Percentiles rank a stretch among this genome's conserved stretches.
These are phyloP conservation scores for Xylaria castorea DNA, from an alignment of 495 filamentous ascomycete species.

Conservation along the genomic window DNA sequence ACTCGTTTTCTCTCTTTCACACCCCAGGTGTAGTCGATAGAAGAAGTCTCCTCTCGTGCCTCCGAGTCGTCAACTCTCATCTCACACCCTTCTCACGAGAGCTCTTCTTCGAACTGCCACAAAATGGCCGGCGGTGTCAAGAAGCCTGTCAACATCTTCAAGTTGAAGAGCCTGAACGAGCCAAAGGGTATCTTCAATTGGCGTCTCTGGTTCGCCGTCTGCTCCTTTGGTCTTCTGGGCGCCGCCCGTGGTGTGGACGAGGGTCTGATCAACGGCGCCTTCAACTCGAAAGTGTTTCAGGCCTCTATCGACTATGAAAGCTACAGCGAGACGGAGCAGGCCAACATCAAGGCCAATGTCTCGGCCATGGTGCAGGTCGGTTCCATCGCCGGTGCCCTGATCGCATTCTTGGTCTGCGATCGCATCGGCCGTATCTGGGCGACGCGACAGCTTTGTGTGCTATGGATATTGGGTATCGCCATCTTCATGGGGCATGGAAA, in stretches of 20 bases:
- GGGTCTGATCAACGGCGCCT: slow-evolving; percentile 70
- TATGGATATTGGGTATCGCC: slow-evolving; percentile 72
- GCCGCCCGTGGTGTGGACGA: slow-evolving; percentile 77
- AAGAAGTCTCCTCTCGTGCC: neutral
- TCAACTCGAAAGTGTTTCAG: slow-evolving; percentile 69
- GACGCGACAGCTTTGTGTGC: slow-evolving; percentile 66
- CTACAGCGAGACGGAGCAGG: slow-evolving; percentile 59
- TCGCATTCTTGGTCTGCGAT: slow-evolving; percentile 73
- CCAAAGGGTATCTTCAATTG: slow-evolving; percentile 68
- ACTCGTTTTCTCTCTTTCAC: neutral
- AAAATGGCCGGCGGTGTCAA: slow-evolving; percentile 68
- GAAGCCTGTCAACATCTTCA: slow-evolving; percentile 73
- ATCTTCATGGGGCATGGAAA: slow-evolving; percentile 71
- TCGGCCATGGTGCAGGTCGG: slow-evolving; percentile 77
- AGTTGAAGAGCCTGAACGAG: slow-evolving; percentile 58
- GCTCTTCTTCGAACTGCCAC: neutral
- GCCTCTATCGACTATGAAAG: slow-evolving; percentile 62
- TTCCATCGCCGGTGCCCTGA: slow-evolving; percentile 67
- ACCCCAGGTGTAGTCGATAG: neutral
- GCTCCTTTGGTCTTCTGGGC: slow-evolving; percentile 73
- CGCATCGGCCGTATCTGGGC: slow-evolving; percentile 74
- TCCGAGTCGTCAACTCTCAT: neutral
- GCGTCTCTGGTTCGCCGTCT: slow-evolving; percentile 68
- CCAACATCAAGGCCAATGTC: slow-evolving; percentile 72
- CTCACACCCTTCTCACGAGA: neutral